A percentile compares a stretch with the other conserved stretches of the same genome.
phyloP scores from a whole-genome alignment of 805 yeast species.

The Zygosaccharomyces bisporus region DNA sequence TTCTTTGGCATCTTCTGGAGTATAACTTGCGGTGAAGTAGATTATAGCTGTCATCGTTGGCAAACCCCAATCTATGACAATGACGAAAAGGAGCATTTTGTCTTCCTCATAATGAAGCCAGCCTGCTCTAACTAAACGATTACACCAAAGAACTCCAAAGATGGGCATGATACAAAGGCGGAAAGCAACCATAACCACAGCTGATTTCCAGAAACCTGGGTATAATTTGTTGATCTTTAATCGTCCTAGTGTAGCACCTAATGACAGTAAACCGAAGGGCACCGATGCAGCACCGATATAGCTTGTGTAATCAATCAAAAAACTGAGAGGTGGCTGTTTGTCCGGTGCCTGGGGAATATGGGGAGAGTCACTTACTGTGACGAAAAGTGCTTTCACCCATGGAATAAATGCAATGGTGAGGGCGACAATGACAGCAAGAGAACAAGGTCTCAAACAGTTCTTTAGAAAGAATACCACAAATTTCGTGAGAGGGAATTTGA shows the following conservation, averaged over 20 bases:
- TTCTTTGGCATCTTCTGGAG: constrained; percentile 54
- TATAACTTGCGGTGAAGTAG: constrained; percentile 81
- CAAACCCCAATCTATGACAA: constrained; percentile 69
- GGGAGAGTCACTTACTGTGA: constrained; percentile 41
- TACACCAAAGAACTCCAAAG: constrained; percentile 63
- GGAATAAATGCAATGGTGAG: constrained; percentile 78
- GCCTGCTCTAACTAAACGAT: constrained; percentile 61
- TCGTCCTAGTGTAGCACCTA: constrained; percentile 89
- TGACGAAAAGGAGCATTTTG: constrained; percentile 64
- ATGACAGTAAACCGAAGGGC: constrained; percentile 76
- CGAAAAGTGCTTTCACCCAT: constrained; percentile 76
- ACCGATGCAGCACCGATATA: constrained; percentile 88
- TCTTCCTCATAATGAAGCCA: constrained; percentile 53
- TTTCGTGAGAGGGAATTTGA: constrained; percentile 30
- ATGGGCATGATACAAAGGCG: constrained; percentile 75
- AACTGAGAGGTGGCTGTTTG: constrained; percentile 75
- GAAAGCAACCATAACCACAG: constrained; percentile 51
- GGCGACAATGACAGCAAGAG: constrained; percentile 63
- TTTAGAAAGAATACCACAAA: constrained; percentile 38
- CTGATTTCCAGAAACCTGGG: constrained; percentile 63
- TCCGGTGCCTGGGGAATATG: constrained; percentile 79
- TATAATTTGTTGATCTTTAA: constrained; percentile 59
- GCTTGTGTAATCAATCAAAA: constrained; percentile 72
- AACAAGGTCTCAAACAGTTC: constrained; percentile 68
- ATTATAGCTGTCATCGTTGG: constrained; percentile 90